phyloP scores from a whole-genome alignment of 73 alveolate genomes.

The Tetrahymena elliotti region DNA sequence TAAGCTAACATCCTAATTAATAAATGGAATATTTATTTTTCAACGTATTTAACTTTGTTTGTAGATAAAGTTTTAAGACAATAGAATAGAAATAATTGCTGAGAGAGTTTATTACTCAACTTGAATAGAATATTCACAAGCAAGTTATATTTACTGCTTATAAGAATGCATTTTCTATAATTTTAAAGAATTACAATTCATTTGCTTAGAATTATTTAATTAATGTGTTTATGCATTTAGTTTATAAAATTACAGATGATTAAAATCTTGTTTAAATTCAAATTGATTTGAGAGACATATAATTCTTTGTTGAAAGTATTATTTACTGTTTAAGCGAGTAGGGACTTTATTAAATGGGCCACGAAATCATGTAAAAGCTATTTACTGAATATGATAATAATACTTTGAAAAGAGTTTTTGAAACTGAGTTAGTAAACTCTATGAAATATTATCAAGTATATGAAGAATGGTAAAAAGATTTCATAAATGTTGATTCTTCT shows the following conservation, averaged over 20 bases:
- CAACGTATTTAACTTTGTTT: not conserved
- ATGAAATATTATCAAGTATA: not conserved
- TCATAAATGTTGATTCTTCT: not conserved
- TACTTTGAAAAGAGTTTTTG: not conserved
- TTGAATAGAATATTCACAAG: not conserved
- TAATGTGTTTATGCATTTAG: not conserved
- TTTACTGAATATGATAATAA: not conserved
- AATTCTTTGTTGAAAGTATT: not conserved
- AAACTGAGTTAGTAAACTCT: not conserved
- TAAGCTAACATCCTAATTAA: not conserved
- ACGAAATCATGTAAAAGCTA: not conserved
- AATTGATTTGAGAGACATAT: not conserved
- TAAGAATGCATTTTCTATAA: not conserved
- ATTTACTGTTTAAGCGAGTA: not conserved
- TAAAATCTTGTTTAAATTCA: not conserved
- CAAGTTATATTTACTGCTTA: not conserved
- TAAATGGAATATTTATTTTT: not conserved
- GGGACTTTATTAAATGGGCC: not conserved
- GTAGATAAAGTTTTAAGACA: not conserved
- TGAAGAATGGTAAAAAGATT: not conserved
- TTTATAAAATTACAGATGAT: not conserved
- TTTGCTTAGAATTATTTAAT: not conserved
- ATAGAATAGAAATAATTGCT: not conserved
- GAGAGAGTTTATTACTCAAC: not conserved
- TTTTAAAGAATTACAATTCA: not conserved